Evolutionary conservation across 1,139 yeast genomes (phyloP), one percentile per base, ranked within the genome.

Genomic region (Suhomyces wounanorum): DNA sequence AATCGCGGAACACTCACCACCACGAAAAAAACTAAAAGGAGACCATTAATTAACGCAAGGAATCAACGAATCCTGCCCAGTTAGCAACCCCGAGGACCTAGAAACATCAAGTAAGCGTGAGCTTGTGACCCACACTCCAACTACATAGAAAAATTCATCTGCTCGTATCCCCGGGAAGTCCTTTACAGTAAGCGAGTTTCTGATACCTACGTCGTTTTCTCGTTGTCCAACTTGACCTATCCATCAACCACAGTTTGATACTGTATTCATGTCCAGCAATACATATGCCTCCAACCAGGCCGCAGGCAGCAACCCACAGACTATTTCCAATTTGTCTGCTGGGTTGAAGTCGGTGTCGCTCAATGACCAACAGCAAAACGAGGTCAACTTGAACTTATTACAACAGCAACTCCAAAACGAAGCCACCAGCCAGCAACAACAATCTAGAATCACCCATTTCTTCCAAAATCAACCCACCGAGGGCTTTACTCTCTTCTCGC

Each of bases 401-500:
- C 79, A 76, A 58, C 80, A 76, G 54, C 68, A 74, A 51, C 68
- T 73, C 50, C 76, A 71, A 45, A 68, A 64, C 53, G 78, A 73
- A 56, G 69, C 75, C 25, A 61, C 71, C 40, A 63, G 63, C 36
- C 69, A 68, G 40, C 71, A 68, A 48, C 75, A 74, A 44, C 79
- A 75, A 48, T 74, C 83, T 28, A 76, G 96, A 59, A 84, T 91
- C 51, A 79, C 89, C 26, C 81, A 81, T 55, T 90, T 89, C 66
- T 86, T 90, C 65, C 84, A 81, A 58, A 84, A 87, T 59, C 89
- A 86, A 56, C 96, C 97, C 4, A 72, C 82, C 18, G 89, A 86
- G 56, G 98, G 97, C 2, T 89, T 82, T 67, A 89, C 97, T 2
- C 75, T 92, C 47, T 90, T 92, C 63, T 85, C 95, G 18, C 97